A percentile compares a stretch with the other conserved stretches of the same genome.
Evolutionary conservation across 345 rosid species (phyloP).

Genomic region (Carallia pectinifolia): DNA sequence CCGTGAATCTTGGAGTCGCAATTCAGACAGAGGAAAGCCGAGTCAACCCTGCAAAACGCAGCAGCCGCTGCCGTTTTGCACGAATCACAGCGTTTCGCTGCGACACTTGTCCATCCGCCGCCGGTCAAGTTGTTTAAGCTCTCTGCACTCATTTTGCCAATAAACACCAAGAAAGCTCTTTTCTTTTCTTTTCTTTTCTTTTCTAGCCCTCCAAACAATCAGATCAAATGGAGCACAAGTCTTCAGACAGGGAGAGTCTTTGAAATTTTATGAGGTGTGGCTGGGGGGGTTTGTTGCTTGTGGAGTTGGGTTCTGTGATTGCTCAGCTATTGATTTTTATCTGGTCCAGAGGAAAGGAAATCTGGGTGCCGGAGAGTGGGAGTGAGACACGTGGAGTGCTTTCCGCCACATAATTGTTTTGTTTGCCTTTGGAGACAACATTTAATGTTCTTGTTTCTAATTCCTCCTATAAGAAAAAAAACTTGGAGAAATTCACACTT

Average conservation of each 20-base stretch:
- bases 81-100: constrained; percentile 38
- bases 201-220: neutral
- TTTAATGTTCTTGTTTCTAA: neutral
- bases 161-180: neutral
- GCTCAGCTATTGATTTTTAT: constrained; percentile 25
- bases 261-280: neutral
- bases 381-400: constrained; percentile 32
- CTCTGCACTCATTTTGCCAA: constrained; percentile 13
- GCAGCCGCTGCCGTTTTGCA: constrained; percentile 34
- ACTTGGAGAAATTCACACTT: too few relatives aligned
- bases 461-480: neutral
- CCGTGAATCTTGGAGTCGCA: constrained; percentile 35
- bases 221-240: neutral
- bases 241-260: too few relatives aligned
- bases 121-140: constrained; percentile 14
- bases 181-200: neutral
- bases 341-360: constrained; percentile 34
- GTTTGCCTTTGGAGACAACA: too few relatives aligned
- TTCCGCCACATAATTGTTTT: constrained; percentile 32
- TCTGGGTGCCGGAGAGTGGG: constrained; percentile 27
- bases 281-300: neutral
- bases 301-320: constrained; percentile 23
- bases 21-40: constrained; percentile 36
- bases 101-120: constrained; percentile 15
- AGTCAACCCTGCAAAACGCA: constrained; percentile 36